phyloP scores from a whole-genome alignment of 257 asterid species.

The Solanum corneliomulleri region DNA sequence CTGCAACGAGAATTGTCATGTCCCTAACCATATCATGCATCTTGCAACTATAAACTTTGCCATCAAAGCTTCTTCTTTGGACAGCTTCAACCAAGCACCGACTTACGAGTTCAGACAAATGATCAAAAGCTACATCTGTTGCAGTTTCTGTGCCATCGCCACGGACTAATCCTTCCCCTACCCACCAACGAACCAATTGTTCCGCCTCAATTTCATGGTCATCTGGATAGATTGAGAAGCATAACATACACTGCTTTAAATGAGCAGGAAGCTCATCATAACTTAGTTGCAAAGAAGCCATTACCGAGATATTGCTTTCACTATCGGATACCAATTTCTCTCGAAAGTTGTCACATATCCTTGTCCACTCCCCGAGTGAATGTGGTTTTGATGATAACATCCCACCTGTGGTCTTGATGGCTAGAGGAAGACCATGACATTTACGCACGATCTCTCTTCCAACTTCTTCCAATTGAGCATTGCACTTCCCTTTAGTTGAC shows the following conservation, averaged over 20 bases:
- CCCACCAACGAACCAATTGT: conserved; percentile 12
- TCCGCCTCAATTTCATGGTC: conserved; percentile 10
- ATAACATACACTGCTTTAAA: conserved; percentile 9
- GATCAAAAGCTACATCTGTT: conserved; percentile 1
- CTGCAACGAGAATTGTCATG: conserved; percentile 6
- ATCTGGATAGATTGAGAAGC: conserved; percentile 19
- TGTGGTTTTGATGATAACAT: not conserved
- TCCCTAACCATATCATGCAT: conserved; percentile 19
- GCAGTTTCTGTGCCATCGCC: conserved; percentile 1
- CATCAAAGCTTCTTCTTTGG: conserved; percentile 8
- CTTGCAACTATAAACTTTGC: conserved; percentile 11
- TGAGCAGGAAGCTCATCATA: conserved; percentile 22
- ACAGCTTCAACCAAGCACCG: conserved; percentile 13
- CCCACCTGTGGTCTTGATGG: conserved; percentile 20
- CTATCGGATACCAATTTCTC: not conserved
- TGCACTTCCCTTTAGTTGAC: not conserved
- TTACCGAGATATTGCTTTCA: not conserved
- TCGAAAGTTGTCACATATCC: not conserved
- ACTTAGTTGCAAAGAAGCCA: conserved; percentile 16
- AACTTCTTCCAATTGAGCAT: not conserved
- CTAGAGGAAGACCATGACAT: conserved; percentile 20
- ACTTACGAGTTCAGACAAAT: conserved; percentile 8
- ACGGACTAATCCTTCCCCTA: conserved; percentile 19
- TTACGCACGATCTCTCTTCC: conserved; percentile 8
- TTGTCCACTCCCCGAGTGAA: not conserved